Evolutionary conservation across 192 early-diverging fungal genomes (phyloP).

Genomic region (Coemansia sp.): DNA sequence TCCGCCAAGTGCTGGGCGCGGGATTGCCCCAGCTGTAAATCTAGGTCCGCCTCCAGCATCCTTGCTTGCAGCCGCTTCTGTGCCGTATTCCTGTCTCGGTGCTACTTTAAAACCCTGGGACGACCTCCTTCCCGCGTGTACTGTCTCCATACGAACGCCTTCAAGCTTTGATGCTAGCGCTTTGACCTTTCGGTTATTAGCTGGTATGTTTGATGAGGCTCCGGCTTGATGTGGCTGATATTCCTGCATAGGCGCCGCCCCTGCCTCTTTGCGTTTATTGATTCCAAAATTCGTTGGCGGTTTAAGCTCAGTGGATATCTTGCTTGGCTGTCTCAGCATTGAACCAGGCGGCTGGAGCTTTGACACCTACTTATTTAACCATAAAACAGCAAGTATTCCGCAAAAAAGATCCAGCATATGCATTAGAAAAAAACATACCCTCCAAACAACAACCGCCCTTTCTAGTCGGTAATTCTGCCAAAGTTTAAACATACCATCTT

Average conservation of each 20-base stretch:
- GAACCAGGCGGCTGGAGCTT: conserved; percentile 27
- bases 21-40: conserved; percentile 4
- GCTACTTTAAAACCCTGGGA: conserved; percentile 47
- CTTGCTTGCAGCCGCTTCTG: conserved; percentile 2
- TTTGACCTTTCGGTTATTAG: conserved; percentile 19
- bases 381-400: neutral
- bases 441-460: neutral
- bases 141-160: conserved; percentile 8
- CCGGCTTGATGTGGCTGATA: neutral
- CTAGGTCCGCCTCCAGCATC: conserved; percentile 5
- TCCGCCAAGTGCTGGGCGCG: neutral
- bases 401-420: neutral
- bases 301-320: conserved; percentile 21
- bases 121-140: conserved; percentile 41
- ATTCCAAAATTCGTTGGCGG: conserved; percentile 1
- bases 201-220: neutral
- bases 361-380: conserved; percentile 3
- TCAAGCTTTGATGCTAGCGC: conserved; percentile 12
- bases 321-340: conserved; percentile 39
- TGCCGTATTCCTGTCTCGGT: conserved; percentile 16
- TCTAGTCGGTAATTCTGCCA: neutral
- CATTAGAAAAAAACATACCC: neutral
- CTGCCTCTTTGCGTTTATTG: conserved; percentile 31
- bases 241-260: neutral
- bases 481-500: neutral